Evolutionary conservation across 2,329 filamentous ascomycete species (phyloP).

Genomic region (Alternaria dauci): DNA sequence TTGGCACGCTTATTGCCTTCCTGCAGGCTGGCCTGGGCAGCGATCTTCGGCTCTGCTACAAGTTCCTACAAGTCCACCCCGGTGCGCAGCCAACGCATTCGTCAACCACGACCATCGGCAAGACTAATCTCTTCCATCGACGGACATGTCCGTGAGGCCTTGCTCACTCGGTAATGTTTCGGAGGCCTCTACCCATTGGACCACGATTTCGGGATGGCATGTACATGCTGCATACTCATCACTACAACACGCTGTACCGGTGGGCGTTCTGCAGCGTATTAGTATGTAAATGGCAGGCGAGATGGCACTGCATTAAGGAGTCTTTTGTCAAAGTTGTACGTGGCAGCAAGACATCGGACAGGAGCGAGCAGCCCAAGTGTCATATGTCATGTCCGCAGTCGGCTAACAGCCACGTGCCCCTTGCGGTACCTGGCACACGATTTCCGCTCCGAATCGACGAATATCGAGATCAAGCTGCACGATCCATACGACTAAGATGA

Average conservation of each 20-base stretch:
- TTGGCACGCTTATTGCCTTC: background rate
- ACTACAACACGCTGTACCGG: background rate
- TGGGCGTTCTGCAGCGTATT: background rate
- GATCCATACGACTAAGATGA: constrained; percentile 12
- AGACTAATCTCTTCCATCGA: background rate
- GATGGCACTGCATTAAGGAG: constrained; percentile 11
- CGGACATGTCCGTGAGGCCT: background rate
- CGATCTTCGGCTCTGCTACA: background rate
- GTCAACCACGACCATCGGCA: background rate
- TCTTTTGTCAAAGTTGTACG: background rate
- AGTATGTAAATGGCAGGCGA: constrained; percentile 5
- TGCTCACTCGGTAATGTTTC: background rate
- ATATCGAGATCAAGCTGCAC: constrained; percentile 22
- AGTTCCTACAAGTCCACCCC: background rate
- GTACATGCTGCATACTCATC: background rate
- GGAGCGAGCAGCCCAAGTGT: constrained; percentile 3
- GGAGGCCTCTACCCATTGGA: background rate
- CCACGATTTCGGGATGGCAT: background rate
- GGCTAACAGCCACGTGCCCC: constrained; percentile 14
- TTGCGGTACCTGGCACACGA: constrained; percentile 23
- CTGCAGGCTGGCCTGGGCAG: background rate
- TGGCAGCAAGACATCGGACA: background rate
- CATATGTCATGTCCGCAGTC: constrained; percentile 9
- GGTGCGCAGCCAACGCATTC: background rate
- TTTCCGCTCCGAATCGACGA: constrained; percentile 25